Percentiles rank a stretch among this genome's conserved stretches.
Evolutionary conservation across 768 basidiomycete species (phyloP).

Genomic region (Tylopilus plumbeoviolaceoides): DNA sequence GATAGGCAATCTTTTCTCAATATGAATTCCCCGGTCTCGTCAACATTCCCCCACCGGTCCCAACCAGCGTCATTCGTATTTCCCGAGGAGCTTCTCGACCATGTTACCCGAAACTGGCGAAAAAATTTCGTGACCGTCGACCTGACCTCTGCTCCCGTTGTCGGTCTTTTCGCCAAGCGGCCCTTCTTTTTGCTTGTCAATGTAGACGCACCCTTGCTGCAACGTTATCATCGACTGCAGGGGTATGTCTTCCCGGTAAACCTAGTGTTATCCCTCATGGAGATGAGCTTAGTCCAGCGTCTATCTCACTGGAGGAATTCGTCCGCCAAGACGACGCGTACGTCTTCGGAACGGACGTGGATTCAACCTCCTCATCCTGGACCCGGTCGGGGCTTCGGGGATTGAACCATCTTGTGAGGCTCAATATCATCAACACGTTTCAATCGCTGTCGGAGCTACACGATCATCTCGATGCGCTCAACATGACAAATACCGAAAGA

Average conservation of each 20-base stretch:
- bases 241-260: constrained; percentile 34
- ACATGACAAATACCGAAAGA: constrained; percentile 69
- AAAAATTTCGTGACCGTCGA: constrained; percentile 79
- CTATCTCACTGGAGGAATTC: constrained; percentile 63
- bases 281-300: constrained; percentile 15
- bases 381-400: constrained; percentile 17
- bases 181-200: constrained; percentile 87
- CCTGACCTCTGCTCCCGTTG: constrained; percentile 47
- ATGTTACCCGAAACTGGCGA: constrained; percentile 81
- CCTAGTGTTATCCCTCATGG: constrained; percentile 2
- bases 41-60: constrained; percentile 20
- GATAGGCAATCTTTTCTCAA: constrained; percentile 19
- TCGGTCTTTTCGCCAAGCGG: constrained; percentile 72
- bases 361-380: constrained; percentile 22
- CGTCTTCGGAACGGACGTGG: constrained; percentile 48
- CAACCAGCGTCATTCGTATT: constrained; percentile 37
- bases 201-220: constrained; percentile 77
- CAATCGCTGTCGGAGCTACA: constrained; percentile 49
- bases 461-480: constrained; percentile 58
- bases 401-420: constrained; percentile 46
- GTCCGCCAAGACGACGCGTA: constrained; percentile 65
- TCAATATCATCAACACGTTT: constrained; percentile 67
- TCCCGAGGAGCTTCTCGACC: constrained; percentile 55
- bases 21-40: constrained; percentile 17
- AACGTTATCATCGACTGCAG: constrained; percentile 59